A percentile compares a stretch with the other conserved stretches of the same genome.
These are phyloP conservation scores for Symbiodinium natans DNA, from an alignment of 73 alveolate genomes.

Conservation along the genomic window DNA sequence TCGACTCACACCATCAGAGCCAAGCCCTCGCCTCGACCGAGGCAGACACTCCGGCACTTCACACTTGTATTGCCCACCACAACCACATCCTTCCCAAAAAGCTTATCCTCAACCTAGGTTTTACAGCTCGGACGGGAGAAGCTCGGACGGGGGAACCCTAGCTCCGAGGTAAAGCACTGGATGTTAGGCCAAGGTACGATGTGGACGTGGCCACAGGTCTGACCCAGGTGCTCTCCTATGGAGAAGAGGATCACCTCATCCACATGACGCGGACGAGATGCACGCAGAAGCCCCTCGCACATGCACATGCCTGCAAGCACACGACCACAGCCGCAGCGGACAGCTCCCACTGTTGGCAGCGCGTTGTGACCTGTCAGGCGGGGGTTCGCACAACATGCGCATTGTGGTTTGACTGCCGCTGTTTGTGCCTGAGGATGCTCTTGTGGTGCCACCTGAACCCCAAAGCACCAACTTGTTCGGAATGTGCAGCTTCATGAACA, in stretches of 20 bases:
- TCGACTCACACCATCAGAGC: no score
- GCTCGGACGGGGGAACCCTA: no score
- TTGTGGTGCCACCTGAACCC: not conserved
- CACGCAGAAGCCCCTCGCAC: not conserved
- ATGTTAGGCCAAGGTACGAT: not conserved
- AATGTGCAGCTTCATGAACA: no score
- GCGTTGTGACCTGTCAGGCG: not conserved
- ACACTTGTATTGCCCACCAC: no score
- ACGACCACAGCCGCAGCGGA: constrained; percentile 22
- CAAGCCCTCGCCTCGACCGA: no score
- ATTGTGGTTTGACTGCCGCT: not conserved
- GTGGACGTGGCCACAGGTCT: constrained; percentile 84
- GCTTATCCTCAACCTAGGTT: no score
- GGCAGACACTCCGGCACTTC: no score
- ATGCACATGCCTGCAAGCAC: constrained; percentile 22
- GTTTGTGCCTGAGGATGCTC: not conserved
- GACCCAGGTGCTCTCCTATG: constrained; percentile 71
- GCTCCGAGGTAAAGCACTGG: no score
- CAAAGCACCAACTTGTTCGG: no score
- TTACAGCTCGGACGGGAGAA: no score
- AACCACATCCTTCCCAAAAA: no score
- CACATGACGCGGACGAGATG: not conserved
- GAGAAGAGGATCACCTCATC: constrained; percentile 28
- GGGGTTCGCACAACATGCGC: not conserved
- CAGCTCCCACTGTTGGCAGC: constrained; percentile 39